Base-by-base conservation (phyloP, 2,329 filamentous ascomycete species). In the Cryphonectria nitschkei region DNA sequence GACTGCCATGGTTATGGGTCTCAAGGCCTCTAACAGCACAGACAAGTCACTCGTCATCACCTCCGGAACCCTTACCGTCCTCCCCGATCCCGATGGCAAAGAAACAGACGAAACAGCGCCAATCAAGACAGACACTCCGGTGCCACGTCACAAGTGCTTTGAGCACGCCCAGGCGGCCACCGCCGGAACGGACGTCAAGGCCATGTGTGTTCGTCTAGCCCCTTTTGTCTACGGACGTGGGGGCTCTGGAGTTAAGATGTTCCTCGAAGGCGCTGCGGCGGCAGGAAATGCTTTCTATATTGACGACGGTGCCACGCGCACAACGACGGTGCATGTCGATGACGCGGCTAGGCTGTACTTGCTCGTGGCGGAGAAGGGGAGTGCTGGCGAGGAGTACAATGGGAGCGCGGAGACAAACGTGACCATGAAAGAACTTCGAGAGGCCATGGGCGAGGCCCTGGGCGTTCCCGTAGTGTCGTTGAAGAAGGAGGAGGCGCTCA, bases 191-290 rank as follows among this genome's bases (percentile, higher is more conserved):
- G 79, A 80, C 2, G 74, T 86, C 37, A 74, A 76, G 4, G 80
- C 82, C 5, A 76, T 74, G 26, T 73, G 76, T 9, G 75, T 86
- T 6, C 79, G 83, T 0, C 76, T 85, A 0, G 77, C 83, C 3
- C 82, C 82, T 0, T 84, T 77, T 37, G 83, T 85, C 0, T 84
- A 85, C 73, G 84, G 84, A 2, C 78, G 77, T 16, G 82, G 79
- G 1, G 82, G 80, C 13, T 80, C 79, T 69, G 79, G 79, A 37
- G 76, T 83, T 34, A 65, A 70, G n/a, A 73, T 80, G 68, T 77
- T 82, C 68, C 79, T 81, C 75, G 26, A 72, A 14, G 73, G 76
- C 5, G 79, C 77, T 13, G 77, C 74, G 0, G 61, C 46, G 5
- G 29, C 61, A 0, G 61, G 61, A 13, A 37, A 26, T 6, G 67